Percentiles rank a stretch among this genome's conserved stretches.
phyloP scores from a whole-genome alignment of 1,284 basidiomycete species.

The Leucoagaricus sp. region DNA sequence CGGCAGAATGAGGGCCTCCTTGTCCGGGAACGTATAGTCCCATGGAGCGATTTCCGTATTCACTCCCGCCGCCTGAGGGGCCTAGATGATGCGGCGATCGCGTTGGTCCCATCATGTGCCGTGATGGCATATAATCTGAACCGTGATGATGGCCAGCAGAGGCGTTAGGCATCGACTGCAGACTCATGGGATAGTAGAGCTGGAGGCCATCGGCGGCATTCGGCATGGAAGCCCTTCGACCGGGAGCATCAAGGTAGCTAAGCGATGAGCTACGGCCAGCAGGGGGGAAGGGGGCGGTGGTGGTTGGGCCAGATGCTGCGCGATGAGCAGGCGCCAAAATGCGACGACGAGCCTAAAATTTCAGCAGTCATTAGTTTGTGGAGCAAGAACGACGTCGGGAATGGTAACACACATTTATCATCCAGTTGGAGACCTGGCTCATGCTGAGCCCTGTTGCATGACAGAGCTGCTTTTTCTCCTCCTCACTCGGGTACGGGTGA shows the following conservation, averaged over 20 bases:
- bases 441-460: conserved; percentile 84
- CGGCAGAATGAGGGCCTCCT: conserved; percentile 26
- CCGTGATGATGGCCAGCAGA: conserved; percentile 32
- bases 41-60: conserved; percentile 33
- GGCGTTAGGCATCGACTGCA: conserved; percentile 53
- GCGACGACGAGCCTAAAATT: conserved; percentile 67
- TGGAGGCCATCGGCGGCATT: conserved; percentile 63
- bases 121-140: conserved; percentile 33
- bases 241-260: conserved; percentile 42
- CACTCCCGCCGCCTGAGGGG: conserved; percentile 31
- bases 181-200: conserved; percentile 72
- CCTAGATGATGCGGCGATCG: conserved; percentile 30
- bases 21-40: conserved; percentile 35
- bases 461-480: conserved; percentile 89
- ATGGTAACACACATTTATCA: conserved; percentile 74
- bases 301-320: conserved; percentile 70
- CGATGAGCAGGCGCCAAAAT: conserved; percentile 81
- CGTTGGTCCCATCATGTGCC: conserved; percentile 38
- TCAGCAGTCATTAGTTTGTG: conserved; percentile 15
- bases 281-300: conserved; percentile 67
- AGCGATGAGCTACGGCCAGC: conserved; percentile 44
- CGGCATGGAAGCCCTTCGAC: conserved; percentile 45
- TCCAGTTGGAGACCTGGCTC: conserved; percentile 90
- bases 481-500: conserved; percentile 88
- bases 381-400: conserved; percentile 18